Percentiles rank a stretch among this genome's conserved stretches.
Evolutionary conservation across 129 eudicot species (phyloP).

Genomic region (Cynara cardunculus): DNA sequence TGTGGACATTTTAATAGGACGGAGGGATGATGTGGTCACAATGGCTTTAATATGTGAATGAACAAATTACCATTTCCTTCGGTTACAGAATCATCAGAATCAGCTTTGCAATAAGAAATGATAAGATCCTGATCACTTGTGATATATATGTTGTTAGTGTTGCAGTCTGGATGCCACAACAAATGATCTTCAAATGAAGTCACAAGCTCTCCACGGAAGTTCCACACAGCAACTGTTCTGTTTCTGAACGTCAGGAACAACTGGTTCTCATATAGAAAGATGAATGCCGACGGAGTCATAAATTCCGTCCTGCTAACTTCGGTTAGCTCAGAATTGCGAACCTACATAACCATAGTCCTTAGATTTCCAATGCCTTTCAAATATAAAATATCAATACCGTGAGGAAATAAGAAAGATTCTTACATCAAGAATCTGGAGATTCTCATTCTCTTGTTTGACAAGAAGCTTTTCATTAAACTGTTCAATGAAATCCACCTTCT

Average conservation of each 20-base stretch:
- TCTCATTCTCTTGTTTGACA: conserved; percentile 94
- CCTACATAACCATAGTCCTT: conserved; percentile 36
- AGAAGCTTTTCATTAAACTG: conserved; percentile 97
- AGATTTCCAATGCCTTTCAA: neutral
- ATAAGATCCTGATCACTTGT: conserved; percentile 93
- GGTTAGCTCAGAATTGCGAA: conserved; percentile 61
- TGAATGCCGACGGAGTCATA: conserved; percentile 96
- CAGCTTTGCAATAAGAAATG: conserved; percentile 86
- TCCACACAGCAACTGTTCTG: conserved; percentile 89
- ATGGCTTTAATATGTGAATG: neutral
- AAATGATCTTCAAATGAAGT: conserved; percentile 94
- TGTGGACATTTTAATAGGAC: neutral
- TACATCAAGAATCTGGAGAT: conserved; percentile 92
- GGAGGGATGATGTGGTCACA: neutral
- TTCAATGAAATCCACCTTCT: conserved; percentile 96
- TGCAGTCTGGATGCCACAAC: conserved; percentile 92
- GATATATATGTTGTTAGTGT: conserved; percentile 80
- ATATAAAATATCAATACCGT: neutral
- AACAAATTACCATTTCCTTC: conserved; percentile 58
- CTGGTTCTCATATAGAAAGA: conserved; percentile 78
- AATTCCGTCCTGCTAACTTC: conserved; percentile 86
- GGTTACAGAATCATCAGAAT: conserved; percentile 53
- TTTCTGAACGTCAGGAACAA: conserved; percentile 73
- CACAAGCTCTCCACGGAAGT: conserved; percentile 87
- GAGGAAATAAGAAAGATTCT: conserved; percentile 12